These are phyloP conservation scores for Massarina eburnea DNA, from an alignment of 2,329 filamentous ascomycete species.

Conservation along the genomic window DNA sequence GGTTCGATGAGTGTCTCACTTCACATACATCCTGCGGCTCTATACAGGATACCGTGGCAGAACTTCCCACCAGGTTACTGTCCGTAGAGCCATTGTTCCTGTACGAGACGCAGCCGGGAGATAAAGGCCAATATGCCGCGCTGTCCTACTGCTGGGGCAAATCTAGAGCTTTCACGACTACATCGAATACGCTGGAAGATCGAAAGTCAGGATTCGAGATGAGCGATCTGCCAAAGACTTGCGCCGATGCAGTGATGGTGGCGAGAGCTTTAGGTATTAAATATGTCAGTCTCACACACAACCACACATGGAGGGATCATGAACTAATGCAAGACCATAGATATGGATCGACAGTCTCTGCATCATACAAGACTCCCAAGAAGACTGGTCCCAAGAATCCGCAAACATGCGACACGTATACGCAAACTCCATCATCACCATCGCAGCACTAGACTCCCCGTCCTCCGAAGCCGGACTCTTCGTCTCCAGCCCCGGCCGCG, in stretches of 20 bases:
- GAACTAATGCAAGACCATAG: too few relatives aligned
- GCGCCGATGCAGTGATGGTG: conserved; percentile 2
- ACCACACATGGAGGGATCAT: too few relatives aligned
- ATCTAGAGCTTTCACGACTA: conserved; percentile 5
- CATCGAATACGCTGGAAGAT: background rate
- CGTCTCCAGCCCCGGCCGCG: too few relatives aligned
- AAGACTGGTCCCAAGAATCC: background rate
- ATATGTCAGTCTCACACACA: too few relatives aligned
- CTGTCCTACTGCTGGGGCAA: conserved; percentile 10
- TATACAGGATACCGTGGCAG: too few relatives aligned
- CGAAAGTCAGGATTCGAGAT: conserved; percentile 2
- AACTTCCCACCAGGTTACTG: too few relatives aligned
- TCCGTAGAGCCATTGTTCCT: too few relatives aligned
- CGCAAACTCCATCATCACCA: conserved; percentile 2
- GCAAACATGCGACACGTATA: background rate
- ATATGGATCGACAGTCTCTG: background rate
- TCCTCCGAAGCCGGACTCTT: conserved; percentile 1
- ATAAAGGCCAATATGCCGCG: background rate
- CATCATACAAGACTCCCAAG: background rate
- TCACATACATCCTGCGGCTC: too few relatives aligned
- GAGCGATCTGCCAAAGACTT: conserved; percentile 5
- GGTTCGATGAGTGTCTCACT: too few relatives aligned
- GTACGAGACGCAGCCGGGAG: conserved; percentile 1
- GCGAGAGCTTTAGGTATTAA: background rate
- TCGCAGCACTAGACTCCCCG: conserved; percentile 3